Percentiles rank a stretch among this genome's conserved stretches.
Evolutionary conservation across 1,139 yeast genomes (phyloP).

Genomic region (Taphrina communis): DNA sequence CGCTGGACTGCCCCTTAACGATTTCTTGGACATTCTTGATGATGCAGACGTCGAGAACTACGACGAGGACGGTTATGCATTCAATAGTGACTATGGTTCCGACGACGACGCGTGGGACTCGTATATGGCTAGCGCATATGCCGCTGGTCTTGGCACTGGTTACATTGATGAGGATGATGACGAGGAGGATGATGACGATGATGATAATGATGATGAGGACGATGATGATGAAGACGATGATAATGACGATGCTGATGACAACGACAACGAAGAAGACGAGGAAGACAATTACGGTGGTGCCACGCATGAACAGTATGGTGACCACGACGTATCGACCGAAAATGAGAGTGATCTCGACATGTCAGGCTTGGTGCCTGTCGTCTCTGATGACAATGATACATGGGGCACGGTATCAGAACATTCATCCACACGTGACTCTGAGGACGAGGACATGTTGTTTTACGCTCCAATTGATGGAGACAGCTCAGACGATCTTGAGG

Average conservation of each 20-base stretch:
- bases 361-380: constrained; percentile 5
- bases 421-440: neutral
- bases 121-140: neutral
- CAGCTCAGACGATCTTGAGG: neutral
- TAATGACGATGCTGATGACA: constrained; percentile 1
- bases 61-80: neutral
- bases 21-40: neutral
- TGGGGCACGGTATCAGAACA: constrained; percentile 15
- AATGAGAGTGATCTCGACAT: neutral
- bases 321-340: neutral
- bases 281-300: too few species aligned
- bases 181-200: neutral
- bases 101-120: constrained; percentile 1
- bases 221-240: neutral
- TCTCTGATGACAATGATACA: neutral
- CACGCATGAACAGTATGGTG: neutral
- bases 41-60: too few species aligned
- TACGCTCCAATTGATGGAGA: constrained; percentile 5
- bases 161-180: constrained; percentile 1
- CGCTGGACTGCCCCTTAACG: neutral
- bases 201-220: neutral
- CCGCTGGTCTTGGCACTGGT: neutral
- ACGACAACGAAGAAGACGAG: neutral
- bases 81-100: neutral
- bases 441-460: neutral